Conservation (phyloP, 805 yeast genomes). For the Saturnispora zaruensis region DNA sequence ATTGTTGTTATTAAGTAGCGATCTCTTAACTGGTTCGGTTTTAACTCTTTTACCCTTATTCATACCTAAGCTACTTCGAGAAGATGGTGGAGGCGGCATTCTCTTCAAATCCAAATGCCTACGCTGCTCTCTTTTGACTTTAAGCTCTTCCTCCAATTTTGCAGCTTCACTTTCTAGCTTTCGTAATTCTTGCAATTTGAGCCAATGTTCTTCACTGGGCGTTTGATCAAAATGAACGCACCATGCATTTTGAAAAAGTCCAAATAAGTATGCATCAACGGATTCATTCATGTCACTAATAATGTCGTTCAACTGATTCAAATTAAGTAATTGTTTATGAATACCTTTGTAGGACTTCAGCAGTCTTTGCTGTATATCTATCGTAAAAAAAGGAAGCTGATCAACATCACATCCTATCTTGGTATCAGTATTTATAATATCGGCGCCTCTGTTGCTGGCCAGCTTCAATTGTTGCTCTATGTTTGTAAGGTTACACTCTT, state of each 20-base stretch:
- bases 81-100: slow-evolving; percentile 21
- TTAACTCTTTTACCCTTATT: neutral
- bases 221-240: slow-evolving; percentile 58
- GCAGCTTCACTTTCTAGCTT: slow-evolving; percentile 16
- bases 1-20: neutral
- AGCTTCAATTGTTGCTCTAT: neutral
- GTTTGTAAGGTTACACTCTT: neutral
- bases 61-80: neutral
- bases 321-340: slow-evolving; percentile 47
- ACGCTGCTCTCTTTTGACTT: slow-evolving; percentile 10
- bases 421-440: too few species aligned
- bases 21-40: slow-evolving; percentile 1
- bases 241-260: slow-evolving; percentile 79
- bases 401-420: slow-evolving; percentile 7
- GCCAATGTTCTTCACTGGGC: slow-evolving; percentile 20
- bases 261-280: slow-evolving; percentile 62
- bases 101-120: slow-evolving; percentile 8
- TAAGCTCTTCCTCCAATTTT: slow-evolving; percentile 13
- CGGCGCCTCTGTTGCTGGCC: too few species aligned
- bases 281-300: slow-evolving; percentile 67
- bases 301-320: slow-evolving; percentile 53
- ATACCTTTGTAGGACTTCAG: slow-evolving; percentile 25
- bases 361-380: slow-evolving; percentile 15
- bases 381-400: slow-evolving; percentile 20
- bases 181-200: slow-evolving; percentile 15